These are phyloP conservation scores for Colletotrichum tropicicola DNA, from an alignment of 2,329 filamentous ascomycete species.

Conservation along the genomic window DNA sequence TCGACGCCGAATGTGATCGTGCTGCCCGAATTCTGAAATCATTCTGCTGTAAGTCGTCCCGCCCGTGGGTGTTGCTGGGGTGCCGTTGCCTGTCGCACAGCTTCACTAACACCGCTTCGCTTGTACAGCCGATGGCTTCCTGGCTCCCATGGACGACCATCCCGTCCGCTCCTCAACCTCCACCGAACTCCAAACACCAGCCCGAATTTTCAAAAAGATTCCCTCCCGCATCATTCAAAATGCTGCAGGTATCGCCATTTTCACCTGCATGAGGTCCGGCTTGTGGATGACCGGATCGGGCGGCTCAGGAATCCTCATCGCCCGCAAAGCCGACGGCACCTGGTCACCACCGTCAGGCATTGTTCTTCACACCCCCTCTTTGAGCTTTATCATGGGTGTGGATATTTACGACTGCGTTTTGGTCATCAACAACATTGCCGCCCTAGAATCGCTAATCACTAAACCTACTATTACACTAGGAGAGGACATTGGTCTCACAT, in stretches of 20 bases:
- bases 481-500: constrained; percentile 79
- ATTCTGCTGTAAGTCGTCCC: constrained; percentile 77
- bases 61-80: background rate
- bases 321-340: constrained; percentile 82
- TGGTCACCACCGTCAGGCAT: constrained; percentile 95
- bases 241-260: constrained; percentile 90
- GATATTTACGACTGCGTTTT: constrained; percentile 97
- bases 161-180: constrained; percentile 35
- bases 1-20: constrained; percentile 93
- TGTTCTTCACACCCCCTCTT: constrained; percentile 85
- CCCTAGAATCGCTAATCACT: constrained; percentile 81
- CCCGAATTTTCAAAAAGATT: constrained; percentile 78
- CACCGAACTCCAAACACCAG: constrained; percentile 55
- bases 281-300: constrained; percentile 92
- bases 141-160: constrained; percentile 53
- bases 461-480: constrained; percentile 82
- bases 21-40: constrained; percentile 88
- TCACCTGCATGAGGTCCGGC: constrained; percentile 94
- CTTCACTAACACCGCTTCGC: constrained; percentile 26
- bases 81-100: background rate
- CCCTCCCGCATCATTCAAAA: constrained; percentile 86
- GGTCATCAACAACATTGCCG: constrained; percentile 87
- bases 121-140: constrained; percentile 62
- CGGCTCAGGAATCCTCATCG: constrained; percentile 87
- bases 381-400: constrained; percentile 90